These are phyloP conservation scores for Emmonsia crescens DNA, from an alignment of 2,329 filamentous ascomycete genomes.

Conservation along the genomic window DNA sequence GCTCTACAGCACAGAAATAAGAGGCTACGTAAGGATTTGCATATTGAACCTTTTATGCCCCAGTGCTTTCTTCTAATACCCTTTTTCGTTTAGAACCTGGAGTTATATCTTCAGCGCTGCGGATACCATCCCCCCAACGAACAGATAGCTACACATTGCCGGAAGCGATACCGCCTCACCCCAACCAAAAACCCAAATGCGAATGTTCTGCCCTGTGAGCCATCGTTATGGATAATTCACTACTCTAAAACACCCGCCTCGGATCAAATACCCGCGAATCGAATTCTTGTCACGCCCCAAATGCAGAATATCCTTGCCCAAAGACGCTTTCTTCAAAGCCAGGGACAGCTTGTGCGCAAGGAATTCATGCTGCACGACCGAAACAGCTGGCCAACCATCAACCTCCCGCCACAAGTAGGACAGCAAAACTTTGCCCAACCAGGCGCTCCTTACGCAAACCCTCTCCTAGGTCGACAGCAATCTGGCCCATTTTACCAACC, in stretches of 20 bases:
- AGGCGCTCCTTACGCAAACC: constrained; percentile 33
- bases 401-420: constrained; percentile 48
- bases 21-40: constrained; percentile 48
- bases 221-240: constrained; percentile 81
- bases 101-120: constrained; percentile 72
- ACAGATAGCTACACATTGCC: constrained; percentile 61
- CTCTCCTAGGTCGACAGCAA: constrained; percentile 27
- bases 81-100: constrained; percentile 55
- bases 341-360: constrained; percentile 75
- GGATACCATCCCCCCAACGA: constrained; percentile 69
- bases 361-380: constrained; percentile 92
- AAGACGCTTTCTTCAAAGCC: constrained; percentile 53
- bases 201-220: constrained; percentile 61
- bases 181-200: constrained; percentile 59
- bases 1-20: constrained; percentile 61
- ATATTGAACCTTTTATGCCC: constrained; percentile 9
- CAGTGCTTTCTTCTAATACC: background rate
- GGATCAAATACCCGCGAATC: constrained; percentile 58
- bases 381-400: constrained; percentile 78
- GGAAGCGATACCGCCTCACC: constrained; percentile 75
- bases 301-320: constrained; percentile 33
- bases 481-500: constrained; percentile 22
- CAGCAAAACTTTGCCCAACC: constrained; percentile 43
- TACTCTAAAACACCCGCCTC: constrained; percentile 68
- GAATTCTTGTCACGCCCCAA: constrained; percentile 39